phyloP scores from a whole-genome alignment of 2,329 filamentous ascomycete genomes.

The Cryphonectria naterciae region DNA sequence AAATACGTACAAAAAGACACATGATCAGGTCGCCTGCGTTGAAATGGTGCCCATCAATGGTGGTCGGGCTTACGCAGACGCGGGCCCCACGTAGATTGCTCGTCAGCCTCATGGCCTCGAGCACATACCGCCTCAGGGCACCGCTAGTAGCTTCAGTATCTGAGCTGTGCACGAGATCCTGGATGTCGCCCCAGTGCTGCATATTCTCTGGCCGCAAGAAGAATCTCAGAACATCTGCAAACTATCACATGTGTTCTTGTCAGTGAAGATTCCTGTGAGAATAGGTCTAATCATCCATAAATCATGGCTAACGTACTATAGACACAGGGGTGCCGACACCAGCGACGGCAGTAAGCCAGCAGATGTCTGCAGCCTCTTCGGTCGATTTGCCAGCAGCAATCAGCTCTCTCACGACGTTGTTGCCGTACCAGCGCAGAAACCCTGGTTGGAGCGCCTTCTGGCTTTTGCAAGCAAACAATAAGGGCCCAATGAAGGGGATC shows the following conservation, averaged over 20 bases:
- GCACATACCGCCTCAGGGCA: slow-evolving; percentile 41
- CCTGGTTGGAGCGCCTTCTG: slow-evolving; percentile 40
- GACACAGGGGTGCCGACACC: slow-evolving; percentile 46
- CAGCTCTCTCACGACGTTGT: not conserved
- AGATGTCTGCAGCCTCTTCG: slow-evolving; percentile 43
- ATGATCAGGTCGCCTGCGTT: slow-evolving; percentile 47
- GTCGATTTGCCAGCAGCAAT: slow-evolving; percentile 37
- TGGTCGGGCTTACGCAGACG: slow-evolving; percentile 35
- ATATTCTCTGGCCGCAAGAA: slow-evolving; percentile 11
- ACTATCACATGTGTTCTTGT: not conserved
- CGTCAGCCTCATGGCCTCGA: slow-evolving; percentile 47
- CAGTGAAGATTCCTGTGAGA: not conserved
- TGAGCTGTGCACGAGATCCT: slow-evolving; percentile 41
- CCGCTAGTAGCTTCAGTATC: slow-evolving; percentile 35
- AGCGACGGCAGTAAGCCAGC: slow-evolving; percentile 47
- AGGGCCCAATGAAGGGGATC: not conserved
- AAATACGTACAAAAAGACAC: slow-evolving; percentile 44
- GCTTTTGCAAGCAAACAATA: slow-evolving; percentile 27
- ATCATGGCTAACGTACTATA: slow-evolving; percentile 36
- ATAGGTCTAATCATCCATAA: no score
- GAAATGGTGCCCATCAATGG: slow-evolving; percentile 44
- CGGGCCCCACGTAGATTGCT: slow-evolving; percentile 46
- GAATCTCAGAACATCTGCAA: slow-evolving; percentile 16
- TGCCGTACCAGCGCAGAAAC: slow-evolving; percentile 41
- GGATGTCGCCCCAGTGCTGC: slow-evolving; percentile 47